These are phyloP conservation scores for Penicillium sp. DNA, from an alignment of 2,329 filamentous ascomycete species.

Conservation along the genomic window DNA sequence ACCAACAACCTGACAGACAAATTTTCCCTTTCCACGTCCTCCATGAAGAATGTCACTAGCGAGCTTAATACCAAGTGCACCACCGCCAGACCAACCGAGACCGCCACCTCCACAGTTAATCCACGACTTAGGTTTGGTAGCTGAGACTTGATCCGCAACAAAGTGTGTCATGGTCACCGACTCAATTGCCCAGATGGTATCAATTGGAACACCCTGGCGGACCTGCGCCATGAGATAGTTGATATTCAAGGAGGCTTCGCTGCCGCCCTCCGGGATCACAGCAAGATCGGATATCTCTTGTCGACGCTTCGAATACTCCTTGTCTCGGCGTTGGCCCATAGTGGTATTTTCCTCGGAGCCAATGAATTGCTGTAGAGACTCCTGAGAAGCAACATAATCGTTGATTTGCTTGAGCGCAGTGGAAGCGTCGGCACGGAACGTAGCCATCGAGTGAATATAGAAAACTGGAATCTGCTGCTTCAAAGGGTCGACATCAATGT, in stretches of 20 bases:
- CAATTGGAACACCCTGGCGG: constrained; percentile 56
- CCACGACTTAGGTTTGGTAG: constrained; percentile 67
- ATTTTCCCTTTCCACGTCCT: constrained; percentile 53
- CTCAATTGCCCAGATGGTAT: constrained; percentile 75
- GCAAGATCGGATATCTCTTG: constrained; percentile 58
- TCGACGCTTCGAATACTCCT: constrained; percentile 59
- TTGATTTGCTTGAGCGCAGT: constrained; percentile 68
- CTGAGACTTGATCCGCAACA: constrained; percentile 69
- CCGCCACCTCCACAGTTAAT: constrained; percentile 80
- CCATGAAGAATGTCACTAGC: constrained; percentile 57
- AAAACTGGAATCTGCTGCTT: constrained; percentile 73
- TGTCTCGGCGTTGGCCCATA: constrained; percentile 56
- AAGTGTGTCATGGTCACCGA: constrained; percentile 69
- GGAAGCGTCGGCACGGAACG: constrained; percentile 65
- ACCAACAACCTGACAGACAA: constrained; percentile 64
- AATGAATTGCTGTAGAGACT: constrained; percentile 45
- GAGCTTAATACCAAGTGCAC: constrained; percentile 71
- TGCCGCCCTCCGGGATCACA: constrained; percentile 51
- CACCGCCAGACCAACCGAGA: constrained; percentile 77
- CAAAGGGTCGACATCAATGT: constrained; percentile 65
- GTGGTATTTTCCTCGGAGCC: constrained; percentile 40
- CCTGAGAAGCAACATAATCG: constrained; percentile 54
- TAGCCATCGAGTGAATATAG: constrained; percentile 64
- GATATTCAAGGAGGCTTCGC: constrained; percentile 62
- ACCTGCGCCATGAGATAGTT: constrained; percentile 58